Base-by-base conservation (phyloP, 2,329 filamentous ascomycete species). In the Aspergillus oerlinghausenensis region DNA sequence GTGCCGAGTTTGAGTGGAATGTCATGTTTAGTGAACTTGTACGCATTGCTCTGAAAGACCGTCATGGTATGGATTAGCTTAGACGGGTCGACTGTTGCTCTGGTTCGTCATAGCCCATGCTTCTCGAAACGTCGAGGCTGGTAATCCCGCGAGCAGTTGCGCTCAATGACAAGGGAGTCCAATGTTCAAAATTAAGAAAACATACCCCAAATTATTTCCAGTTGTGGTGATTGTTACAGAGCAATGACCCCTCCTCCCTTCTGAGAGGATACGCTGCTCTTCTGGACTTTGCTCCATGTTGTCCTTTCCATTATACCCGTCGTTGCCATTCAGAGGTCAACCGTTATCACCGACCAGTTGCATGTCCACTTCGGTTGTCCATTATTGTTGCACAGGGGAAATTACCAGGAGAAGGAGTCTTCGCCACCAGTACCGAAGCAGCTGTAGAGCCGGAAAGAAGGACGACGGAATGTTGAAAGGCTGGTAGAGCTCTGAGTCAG, bases 261-360 rank as follows among this genome's bases (percentile, higher is more conserved):
- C 55, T 52, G 57, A 53, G 56, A 50, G 52, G 57, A 56, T 50
- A 58, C 49, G 50, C 59, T 59, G 63, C 54, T 60, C 59, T 61
- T 60, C 55, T 63, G 59, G 62, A 56, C 59, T 55, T 55, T 28
- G 35, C 40, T 52, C 48, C 21, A 51, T 54, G 35, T 45, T 25
- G 47, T 38, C 50, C 49, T 53, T 59, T 35, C 56, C 52, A 43
- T 47, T 48, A 47, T 47, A 47, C 43, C 23, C 43, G 17, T 47
- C 11, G 3, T 23, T 23, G 21, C 23, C 43, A 26, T 47, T 23
- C 23, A 25, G 23, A 47, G 51, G 8, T 23, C 49, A 55, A 54
- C 54, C 50, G 47, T 49, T 55, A 49, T 42, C 53, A 56, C 35
- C 59, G 62, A 61, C 59, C 55, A 59, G 50, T 55, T 59, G 61